Percentiles rank a stretch among this genome's conserved stretches.
phyloP scores from a whole-genome alignment of 2,329 filamentous ascomycete genomes.

The Xylariaceae sp. region DNA sequence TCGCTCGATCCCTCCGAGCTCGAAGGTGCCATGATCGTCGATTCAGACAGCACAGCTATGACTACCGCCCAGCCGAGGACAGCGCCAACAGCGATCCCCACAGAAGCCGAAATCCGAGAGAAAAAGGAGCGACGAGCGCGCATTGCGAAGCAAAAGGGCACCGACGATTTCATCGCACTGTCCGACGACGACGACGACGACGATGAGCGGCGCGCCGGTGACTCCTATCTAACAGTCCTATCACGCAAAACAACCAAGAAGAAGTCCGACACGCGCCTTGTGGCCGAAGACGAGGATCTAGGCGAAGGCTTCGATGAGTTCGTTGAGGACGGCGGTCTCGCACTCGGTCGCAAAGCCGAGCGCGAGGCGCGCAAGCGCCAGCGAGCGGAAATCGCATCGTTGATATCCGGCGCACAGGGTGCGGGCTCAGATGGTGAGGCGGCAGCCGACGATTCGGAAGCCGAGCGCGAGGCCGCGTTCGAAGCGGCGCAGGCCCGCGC shows the following conservation, averaged over 20 bases:
- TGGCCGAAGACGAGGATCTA: constrained; percentile 84
- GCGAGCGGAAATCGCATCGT: constrained; percentile 71
- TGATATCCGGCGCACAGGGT: constrained; percentile 77
- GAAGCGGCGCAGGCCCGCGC: constrained; percentile 80
- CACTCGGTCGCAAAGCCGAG: constrained; percentile 74
- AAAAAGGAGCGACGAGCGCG: constrained; percentile 87
- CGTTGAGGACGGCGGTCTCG: constrained; percentile 75
- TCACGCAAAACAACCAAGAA: constrained; percentile 36
- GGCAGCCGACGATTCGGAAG: constrained; percentile 64
- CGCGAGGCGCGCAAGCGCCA: constrained; percentile 61
- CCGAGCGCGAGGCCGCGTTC: constrained; percentile 72
- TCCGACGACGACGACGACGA: constrained; percentile 43
- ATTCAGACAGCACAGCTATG: constrained; percentile 35
- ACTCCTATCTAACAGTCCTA: constrained; percentile 30
- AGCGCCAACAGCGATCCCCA: constrained; percentile 57
- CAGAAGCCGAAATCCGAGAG: constrained; percentile 78
- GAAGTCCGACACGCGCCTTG: constrained; percentile 62
- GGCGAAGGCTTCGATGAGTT: constrained; percentile 92
- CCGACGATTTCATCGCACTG: constrained; percentile 60
- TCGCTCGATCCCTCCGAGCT: constrained; percentile 55
- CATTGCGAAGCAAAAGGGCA: constrained; percentile 59
- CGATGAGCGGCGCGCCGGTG: constrained; percentile 29
- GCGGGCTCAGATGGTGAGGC: constrained; percentile 40
- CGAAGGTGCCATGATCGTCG: constrained; percentile 60
- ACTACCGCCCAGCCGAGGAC: constrained; percentile 25